Evolutionary conservation across 2,329 filamentous ascomycete genomes (phyloP).

Genomic region (Aspergillus alliaceus): DNA sequence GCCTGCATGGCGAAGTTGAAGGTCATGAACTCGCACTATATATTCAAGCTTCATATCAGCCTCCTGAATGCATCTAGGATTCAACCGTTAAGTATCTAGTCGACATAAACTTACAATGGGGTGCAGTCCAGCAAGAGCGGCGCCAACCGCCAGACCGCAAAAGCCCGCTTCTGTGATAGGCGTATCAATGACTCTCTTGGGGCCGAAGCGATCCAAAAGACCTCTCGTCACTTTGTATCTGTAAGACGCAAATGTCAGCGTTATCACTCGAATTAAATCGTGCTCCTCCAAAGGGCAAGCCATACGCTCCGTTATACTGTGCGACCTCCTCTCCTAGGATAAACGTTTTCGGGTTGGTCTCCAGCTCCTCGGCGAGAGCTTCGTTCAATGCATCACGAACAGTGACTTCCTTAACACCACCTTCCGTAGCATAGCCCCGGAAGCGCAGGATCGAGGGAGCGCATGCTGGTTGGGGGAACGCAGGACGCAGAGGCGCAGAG

Average conservation of each 20-base stretch:
- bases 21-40: slow-evolving; percentile 98
- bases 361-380: slow-evolving; percentile 95
- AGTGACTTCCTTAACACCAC: slow-evolving; percentile 84
- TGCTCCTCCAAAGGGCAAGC: slow-evolving; percentile 17
- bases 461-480: slow-evolving; percentile 52
- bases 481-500: slow-evolving; percentile 53
- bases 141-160: slow-evolving; percentile 87
- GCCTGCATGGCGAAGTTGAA: slow-evolving; percentile 99
- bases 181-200: slow-evolving; percentile 95
- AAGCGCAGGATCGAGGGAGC: slow-evolving; percentile 49
- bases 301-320: slow-evolving; percentile 95
- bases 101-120: slow-evolving; percentile 70
- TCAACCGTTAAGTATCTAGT: neutral
- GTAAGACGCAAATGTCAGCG: slow-evolving; percentile 11
- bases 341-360: slow-evolving; percentile 92
- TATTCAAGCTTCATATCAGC: neutral
- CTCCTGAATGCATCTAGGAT: neutral
- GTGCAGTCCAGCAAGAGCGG: slow-evolving; percentile 89
- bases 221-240: slow-evolving; percentile 99
- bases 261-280: neutral
- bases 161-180: slow-evolving; percentile 98
- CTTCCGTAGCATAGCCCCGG: slow-evolving; percentile 58
- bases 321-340: slow-evolving; percentile 96
- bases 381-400: slow-evolving; percentile 97
- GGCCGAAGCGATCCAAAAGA: slow-evolving; percentile 92